Evolutionary conservation across 2,329 filamentous ascomycete species (phyloP).

Genomic region (Microascus cirrosus): DNA sequence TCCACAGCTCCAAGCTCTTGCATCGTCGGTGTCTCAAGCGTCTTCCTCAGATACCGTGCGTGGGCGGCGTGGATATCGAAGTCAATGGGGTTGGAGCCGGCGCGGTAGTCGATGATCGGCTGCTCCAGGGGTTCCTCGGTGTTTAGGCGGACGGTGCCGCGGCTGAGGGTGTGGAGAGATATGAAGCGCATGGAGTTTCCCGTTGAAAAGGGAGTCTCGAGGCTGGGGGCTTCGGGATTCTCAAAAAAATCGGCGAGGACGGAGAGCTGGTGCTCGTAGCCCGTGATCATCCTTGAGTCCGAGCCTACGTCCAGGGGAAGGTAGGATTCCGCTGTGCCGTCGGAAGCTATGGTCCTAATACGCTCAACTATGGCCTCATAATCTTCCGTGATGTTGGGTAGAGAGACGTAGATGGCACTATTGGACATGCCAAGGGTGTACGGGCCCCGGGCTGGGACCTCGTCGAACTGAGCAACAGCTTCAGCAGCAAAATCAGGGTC

Average conservation of each 20-base stretch:
- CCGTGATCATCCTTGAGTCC: conserved; percentile 10
- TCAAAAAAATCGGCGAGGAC: conserved; percentile 14
- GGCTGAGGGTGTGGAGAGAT: conserved; percentile 20
- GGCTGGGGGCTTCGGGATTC: conserved; percentile 15
- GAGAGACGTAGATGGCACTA: conserved; percentile 16
- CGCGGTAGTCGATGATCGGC: conserved; percentile 21
- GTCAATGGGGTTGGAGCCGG: conserved; percentile 23
- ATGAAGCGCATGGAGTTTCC: conserved; percentile 11
- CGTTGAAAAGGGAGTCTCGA: conserved; percentile 17
- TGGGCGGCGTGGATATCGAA: conserved; percentile 19
- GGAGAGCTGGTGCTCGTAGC: conserved; percentile 15
- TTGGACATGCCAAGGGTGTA: conserved; percentile 22
- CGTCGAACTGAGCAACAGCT: conserved; percentile 16
- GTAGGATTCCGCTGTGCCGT: conserved; percentile 10
- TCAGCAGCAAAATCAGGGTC: conserved; percentile 8
- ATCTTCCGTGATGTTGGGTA: conserved; percentile 11
- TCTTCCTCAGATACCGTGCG: conserved; percentile 15
- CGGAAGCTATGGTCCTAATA: conserved; percentile 12
- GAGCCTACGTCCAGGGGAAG: conserved; percentile 8
- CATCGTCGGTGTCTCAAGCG: conserved; percentile 15
- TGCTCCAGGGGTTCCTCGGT: conserved; percentile 10
- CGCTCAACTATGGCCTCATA: conserved; percentile 10
- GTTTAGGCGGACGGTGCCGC: conserved; percentile 19
- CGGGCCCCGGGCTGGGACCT: conserved; percentile 18
- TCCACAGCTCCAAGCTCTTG: conserved; percentile 14